Evolutionary conservation across 129 eudicot genomes (phyloP).

Genomic region (Kitagawia praeruptora): DNA sequence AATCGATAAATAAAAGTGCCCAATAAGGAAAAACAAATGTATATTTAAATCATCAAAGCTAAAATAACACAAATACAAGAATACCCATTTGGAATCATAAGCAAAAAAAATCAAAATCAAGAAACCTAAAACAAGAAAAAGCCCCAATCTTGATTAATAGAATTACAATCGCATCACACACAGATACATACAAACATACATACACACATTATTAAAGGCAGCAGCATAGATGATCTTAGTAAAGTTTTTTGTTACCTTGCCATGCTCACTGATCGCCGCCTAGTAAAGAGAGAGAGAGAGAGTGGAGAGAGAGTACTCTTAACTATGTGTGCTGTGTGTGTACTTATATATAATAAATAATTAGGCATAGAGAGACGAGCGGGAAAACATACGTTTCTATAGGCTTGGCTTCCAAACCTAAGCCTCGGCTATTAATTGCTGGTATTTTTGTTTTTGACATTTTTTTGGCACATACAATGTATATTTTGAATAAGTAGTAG

Average conservation of each 20-base stretch:
- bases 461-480: too few species aligned
- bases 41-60: neutral
- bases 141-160: conserved; percentile 4
- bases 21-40: neutral
- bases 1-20: neutral
- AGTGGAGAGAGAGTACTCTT: conserved; percentile 9
- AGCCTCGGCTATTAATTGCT: too few species aligned
- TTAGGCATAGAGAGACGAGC: conserved; percentile 15
- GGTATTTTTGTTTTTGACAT: too few species aligned
- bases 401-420: conserved; percentile 8
- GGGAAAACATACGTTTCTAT: conserved; percentile 20
- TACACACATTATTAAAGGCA: neutral
- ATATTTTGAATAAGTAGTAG: too few species aligned
- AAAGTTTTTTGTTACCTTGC: conserved; percentile 5
- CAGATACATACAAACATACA: neutral
- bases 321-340: neutral
- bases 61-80: neutral
- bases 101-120: neutral
- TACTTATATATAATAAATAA: neutral
- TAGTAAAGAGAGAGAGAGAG: neutral
- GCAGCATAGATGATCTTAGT: neutral
- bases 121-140: neutral
- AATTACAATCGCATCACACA: neutral
- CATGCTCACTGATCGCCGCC: conserved; percentile 3
- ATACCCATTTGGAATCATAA: neutral